phyloP scores from a whole-genome alignment of 768 basidiomycete species.

The Tricholoma bakamatsutake region DNA sequence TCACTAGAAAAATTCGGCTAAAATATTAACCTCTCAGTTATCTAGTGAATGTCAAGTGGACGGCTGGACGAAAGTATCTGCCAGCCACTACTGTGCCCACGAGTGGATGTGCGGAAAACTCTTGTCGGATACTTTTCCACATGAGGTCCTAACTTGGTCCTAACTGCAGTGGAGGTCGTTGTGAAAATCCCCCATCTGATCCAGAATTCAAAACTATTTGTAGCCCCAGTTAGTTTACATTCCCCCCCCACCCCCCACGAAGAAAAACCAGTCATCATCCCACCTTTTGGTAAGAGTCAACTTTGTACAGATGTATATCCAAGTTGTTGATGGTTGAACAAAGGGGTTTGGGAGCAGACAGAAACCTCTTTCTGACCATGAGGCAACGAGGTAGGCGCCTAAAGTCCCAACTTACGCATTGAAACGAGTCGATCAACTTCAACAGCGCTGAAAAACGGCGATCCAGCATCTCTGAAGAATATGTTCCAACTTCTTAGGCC shows the following conservation, averaged over 20 bases:
- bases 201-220: neutral
- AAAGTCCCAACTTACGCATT: too few relatives aligned
- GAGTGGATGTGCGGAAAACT: slow-evolving; percentile 15
- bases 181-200: slow-evolving; percentile 2
- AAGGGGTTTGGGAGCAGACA: neutral
- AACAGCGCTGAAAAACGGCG: slow-evolving; percentile 4
- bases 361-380: slow-evolving; percentile 1
- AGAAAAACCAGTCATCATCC: neutral
- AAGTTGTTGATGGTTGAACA: neutral
- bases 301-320: neutral
- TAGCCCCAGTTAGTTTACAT: neutral
- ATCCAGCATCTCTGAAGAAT: slow-evolving; percentile 1
- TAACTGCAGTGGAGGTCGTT: neutral
- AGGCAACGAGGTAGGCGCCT: slow-evolving; percentile 1
- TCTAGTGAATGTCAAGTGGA: slow-evolving; percentile 17
- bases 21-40: neutral
- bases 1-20: too few relatives aligned
- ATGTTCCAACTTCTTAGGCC: slow-evolving; percentile 3
- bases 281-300: neutral
- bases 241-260: neutral
- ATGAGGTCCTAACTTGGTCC: too few relatives aligned
- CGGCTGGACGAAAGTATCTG: slow-evolving; percentile 17
- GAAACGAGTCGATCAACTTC: neutral
- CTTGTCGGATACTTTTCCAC: neutral
- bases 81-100: slow-evolving; percentile 8